Conservation (phyloP, 2,329 filamentous ascomycete species). For the Plectosphaerella cucumerina region DNA sequence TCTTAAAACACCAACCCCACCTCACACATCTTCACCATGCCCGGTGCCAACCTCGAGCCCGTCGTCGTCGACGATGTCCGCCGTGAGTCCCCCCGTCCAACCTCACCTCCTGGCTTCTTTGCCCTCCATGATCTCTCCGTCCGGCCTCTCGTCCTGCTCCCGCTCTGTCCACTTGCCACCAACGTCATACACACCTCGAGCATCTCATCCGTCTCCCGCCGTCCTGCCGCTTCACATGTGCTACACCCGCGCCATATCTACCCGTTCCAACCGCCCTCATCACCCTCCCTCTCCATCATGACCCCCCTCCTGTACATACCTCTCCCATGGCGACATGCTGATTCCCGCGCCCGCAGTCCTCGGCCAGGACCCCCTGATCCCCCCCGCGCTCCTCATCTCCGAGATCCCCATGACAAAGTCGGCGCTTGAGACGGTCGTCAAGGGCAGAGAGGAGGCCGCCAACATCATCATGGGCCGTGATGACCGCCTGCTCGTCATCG, state of each 20-base stretch:
- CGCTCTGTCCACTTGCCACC: not conserved
- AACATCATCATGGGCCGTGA: conserved; percentile 73
- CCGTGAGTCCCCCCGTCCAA: conserved; percentile 23
- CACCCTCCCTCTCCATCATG: too few relatives aligned
- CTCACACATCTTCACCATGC: conserved; percentile 25
- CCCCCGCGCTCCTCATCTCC: conserved; percentile 78
- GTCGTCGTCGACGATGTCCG: conserved; percentile 41
- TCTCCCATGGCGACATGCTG: conserved; percentile 17
- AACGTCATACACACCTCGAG: not conserved
- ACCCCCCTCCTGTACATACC: not conserved
- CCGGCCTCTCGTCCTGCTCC: not conserved
- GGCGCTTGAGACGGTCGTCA: conserved; percentile 65
- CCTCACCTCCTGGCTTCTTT: not conserved
- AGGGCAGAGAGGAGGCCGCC: conserved; percentile 64
- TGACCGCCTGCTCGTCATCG: conserved; percentile 89
- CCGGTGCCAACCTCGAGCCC: conserved; percentile 34
- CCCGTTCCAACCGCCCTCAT: not conserved
- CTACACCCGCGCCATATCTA: not conserved
- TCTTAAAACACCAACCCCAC: not conserved
- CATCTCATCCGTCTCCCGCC: not conserved
- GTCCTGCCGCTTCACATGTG: not conserved
- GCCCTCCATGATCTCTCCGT: not conserved
- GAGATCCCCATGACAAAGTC: conserved; percentile 71
- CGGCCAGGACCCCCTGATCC: conserved; percentile 90
- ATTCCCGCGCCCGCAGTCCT: conserved; percentile 57